Percentiles rank a stretch among this genome's conserved stretches.
These are phyloP conservation scores for Annulohypoxylon nitens DNA, from an alignment of 495 filamentous ascomycete species.

Conservation along the genomic window DNA sequence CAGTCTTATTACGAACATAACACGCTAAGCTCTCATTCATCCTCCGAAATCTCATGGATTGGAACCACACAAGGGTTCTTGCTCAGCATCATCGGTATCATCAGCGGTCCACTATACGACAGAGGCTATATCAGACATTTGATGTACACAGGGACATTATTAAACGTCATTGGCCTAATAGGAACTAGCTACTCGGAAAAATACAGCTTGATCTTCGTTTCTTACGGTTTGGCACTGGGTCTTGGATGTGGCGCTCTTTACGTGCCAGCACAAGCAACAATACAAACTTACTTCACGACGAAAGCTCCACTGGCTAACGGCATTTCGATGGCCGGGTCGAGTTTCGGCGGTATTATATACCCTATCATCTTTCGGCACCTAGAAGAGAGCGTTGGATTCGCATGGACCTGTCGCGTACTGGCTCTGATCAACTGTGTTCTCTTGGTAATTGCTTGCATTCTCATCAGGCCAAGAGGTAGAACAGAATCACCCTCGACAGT, in stretches of 20 bases:
- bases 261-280: constrained; percentile 76
- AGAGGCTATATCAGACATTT: constrained; percentile 70
- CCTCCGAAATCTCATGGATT: constrained; percentile 65
- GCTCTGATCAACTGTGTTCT: constrained; percentile 67
- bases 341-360: constrained; percentile 75
- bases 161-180: constrained; percentile 70
- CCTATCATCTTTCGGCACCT: constrained; percentile 71
- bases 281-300: constrained; percentile 78
- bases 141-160: constrained; percentile 63
- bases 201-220: constrained; percentile 61
- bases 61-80: constrained; percentile 75
- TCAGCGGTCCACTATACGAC: constrained; percentile 74
- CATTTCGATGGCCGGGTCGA: constrained; percentile 78
- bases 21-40: constrained; percentile 48
- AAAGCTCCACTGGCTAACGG: constrained; percentile 78
- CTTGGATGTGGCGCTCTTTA: constrained; percentile 70
- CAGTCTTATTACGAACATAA: constrained; percentile 59
- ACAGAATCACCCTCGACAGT: constrained; percentile 31
- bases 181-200: constrained; percentile 59
- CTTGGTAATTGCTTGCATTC: constrained; percentile 57
- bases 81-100: constrained; percentile 68
- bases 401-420: constrained; percentile 73
- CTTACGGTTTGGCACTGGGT: constrained; percentile 60
- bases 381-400: constrained; percentile 68
- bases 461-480: constrained; percentile 59